Conservation (phyloP, 2,329 filamentous ascomycete genomes). For the Bipolaris cookei region DNA sequence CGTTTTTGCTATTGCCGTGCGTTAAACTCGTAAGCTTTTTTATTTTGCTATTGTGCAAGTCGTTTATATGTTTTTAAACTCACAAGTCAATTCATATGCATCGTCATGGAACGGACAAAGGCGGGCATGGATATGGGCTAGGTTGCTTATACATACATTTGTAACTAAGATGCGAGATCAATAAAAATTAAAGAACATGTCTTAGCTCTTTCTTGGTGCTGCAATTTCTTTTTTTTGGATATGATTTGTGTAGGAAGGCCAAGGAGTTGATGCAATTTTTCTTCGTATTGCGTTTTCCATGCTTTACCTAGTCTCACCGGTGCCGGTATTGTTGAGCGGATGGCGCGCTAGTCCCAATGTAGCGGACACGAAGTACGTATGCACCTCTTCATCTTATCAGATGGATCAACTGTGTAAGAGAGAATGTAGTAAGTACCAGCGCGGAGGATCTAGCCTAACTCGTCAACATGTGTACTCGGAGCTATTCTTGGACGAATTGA, state of each 20-base stretch:
- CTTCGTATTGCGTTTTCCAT: too few relatives aligned
- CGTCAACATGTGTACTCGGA: neutral
- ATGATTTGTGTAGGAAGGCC: neutral
- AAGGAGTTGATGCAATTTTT: too few relatives aligned
- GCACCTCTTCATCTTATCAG: slow-evolving; percentile 35
- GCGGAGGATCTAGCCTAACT: slow-evolving; percentile 30
- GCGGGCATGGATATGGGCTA: slow-evolving; percentile 12
- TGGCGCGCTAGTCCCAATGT: too few relatives aligned
- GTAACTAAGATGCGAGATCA: slow-evolving; percentile 12
- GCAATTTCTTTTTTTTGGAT: too few relatives aligned
- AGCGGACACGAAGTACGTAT: too few relatives aligned
- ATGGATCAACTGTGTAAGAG: slow-evolving; percentile 16
- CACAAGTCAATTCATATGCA: slow-evolving; percentile 14
- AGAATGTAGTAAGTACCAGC: neutral
- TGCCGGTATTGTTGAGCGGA: too few relatives aligned
- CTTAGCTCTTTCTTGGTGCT: neutral
- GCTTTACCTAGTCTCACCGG: too few relatives aligned
- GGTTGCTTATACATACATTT: slow-evolving; percentile 20
- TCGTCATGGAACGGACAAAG: slow-evolving; percentile 13
- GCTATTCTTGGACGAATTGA: neutral
- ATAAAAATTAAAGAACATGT: slow-evolving; percentile 4
- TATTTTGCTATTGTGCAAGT: neutral
- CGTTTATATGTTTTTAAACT: neutral
- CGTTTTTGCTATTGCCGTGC: slow-evolving; percentile 15
- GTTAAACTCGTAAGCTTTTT: slow-evolving; percentile 1